Evolutionary conservation across 1,284 basidiomycete species (phyloP).

Genomic region (Malassezia nana): DNA sequence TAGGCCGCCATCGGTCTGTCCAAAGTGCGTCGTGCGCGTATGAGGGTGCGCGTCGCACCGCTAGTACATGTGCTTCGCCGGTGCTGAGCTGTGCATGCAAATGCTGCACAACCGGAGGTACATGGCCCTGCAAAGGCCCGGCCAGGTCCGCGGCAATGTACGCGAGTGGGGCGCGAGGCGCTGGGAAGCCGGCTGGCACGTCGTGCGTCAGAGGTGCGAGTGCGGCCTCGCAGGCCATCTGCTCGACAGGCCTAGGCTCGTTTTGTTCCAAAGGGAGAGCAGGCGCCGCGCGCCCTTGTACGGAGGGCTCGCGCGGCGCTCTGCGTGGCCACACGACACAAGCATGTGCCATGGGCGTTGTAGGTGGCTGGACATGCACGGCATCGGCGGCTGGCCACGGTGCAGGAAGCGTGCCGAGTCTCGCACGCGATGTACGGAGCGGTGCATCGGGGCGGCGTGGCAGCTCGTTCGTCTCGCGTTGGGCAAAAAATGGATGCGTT

Average conservation of each 20-base stretch:
- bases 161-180: constrained; percentile 2
- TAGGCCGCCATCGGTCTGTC: constrained; percentile 21
- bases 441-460: background rate
- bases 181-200: background rate
- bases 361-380: constrained; percentile 5
- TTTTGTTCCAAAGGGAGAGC: background rate
- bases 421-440: background rate
- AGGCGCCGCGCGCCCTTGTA: background rate
- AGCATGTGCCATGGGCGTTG: background rate
- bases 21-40: constrained; percentile 5
- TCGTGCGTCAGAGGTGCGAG: background rate
- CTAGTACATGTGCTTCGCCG: background rate
- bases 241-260: background rate
- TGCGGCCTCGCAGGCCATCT: background rate
- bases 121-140: background rate
- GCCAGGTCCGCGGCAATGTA: constrained; percentile 7
- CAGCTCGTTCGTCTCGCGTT: background rate
- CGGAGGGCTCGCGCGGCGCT: background rate
- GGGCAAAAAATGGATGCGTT: constrained; percentile 16
- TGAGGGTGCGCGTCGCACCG: background rate
- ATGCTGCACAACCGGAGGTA: background rate
- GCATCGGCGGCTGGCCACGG: constrained; percentile 4
- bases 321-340: background rate
- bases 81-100: background rate
- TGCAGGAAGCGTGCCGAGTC: constrained; percentile 1